Percentiles rank a stretch among this genome's conserved stretches.
Conservation (phyloP, 2,329 filamentous ascomycete species). For the Ascochyta pisi region DNA sequence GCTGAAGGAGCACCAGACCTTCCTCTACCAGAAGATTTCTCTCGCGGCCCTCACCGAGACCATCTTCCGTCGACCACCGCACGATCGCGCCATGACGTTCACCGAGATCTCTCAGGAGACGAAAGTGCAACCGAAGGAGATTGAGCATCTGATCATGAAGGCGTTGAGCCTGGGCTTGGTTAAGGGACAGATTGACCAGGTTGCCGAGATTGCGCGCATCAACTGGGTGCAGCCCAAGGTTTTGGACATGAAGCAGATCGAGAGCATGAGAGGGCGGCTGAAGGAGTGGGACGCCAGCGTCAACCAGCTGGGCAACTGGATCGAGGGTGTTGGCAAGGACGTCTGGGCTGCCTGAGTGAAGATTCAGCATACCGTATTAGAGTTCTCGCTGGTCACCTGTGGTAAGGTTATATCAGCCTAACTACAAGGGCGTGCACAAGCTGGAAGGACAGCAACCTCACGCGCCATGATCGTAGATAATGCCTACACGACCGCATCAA, state of each 20-base stretch:
- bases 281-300: conserved; percentile 97
- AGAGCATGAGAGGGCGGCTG: conserved; percentile 84
- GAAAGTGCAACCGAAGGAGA: conserved; percentile 87
- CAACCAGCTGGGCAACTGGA: conserved; percentile 96
- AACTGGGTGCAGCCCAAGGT: conserved; percentile 99
- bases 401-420: conserved; percentile 1
- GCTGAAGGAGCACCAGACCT: conserved; percentile 78
- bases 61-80: conserved; percentile 92
- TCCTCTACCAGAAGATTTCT: conserved; percentile 97
- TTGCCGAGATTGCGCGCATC: conserved; percentile 90
- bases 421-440: conserved; percentile 3
- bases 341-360: conserved; percentile 77
- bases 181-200: conserved; percentile 93
- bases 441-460: conserved; percentile 11
- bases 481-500: conserved; percentile 9
- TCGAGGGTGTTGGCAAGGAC: conserved; percentile 90
- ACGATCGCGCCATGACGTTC: conserved; percentile 95
- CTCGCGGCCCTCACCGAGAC: conserved; percentile 94
- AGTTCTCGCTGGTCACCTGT: background rate
- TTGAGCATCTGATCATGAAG: conserved; percentile 99
- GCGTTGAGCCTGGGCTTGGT: conserved; percentile 92
- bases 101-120: conserved; percentile 87
- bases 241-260: conserved; percentile 92
- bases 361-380: background rate
- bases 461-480: conserved; percentile 28